These are phyloP conservation scores for Saposhnikovia divaricata DNA, from an alignment of 129 eudicot genomes.

Conservation along the genomic window DNA sequence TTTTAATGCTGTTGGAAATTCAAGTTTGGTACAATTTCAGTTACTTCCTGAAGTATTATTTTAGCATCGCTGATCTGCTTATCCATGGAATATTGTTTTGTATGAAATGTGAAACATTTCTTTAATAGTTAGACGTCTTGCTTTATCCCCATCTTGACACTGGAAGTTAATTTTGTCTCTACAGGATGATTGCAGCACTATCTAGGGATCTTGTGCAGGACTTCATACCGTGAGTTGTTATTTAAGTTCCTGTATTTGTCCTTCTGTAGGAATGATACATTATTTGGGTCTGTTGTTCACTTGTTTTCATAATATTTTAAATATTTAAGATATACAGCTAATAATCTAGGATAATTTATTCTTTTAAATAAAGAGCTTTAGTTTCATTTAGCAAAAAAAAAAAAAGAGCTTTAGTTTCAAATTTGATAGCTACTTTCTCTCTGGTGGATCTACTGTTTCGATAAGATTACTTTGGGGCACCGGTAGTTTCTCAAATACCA, in stretches of 20 bases:
- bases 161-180: constrained; percentile 8
- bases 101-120: not conserved
- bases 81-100: not conserved
- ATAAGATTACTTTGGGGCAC: not conserved
- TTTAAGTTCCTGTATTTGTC: not conserved
- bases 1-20: too few relatives aligned
- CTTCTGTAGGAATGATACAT: not conserved
- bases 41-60: not conserved
- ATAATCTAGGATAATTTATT: not conserved
- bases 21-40: not conserved
- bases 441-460: not conserved
- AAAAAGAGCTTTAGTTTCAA: not conserved
- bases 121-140: not conserved
- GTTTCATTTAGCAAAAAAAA: too few relatives aligned
- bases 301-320: not conserved
- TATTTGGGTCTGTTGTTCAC: not conserved
- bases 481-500: not conserved
- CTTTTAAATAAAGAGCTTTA: not conserved
- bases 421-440: not conserved
- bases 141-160: not conserved
- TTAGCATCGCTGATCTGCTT: not conserved
- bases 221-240: constrained; percentile 67
- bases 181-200: constrained; percentile 73
- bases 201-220: constrained; percentile 85
- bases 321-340: not conserved